Percentiles rank a stretch among this genome's conserved stretches.
Conservation (phyloP, 345 rosid genomes). For the Leavenworthia alabamica region DNA sequence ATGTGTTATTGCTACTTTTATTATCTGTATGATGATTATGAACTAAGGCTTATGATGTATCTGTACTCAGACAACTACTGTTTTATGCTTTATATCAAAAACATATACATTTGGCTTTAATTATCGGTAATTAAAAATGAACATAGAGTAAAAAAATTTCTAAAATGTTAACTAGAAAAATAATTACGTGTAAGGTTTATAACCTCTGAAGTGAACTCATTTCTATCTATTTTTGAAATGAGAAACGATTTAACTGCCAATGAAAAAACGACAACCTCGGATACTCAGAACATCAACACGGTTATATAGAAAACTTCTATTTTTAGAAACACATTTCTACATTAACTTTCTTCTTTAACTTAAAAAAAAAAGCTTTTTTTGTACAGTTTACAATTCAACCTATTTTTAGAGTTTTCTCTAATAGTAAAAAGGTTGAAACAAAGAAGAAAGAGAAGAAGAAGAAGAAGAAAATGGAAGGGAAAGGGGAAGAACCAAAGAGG, state of each 20-base stretch:
- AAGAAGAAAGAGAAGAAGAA: not conserved
- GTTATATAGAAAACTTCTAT: not conserved
- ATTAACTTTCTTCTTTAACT: not conserved
- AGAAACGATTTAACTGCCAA: not conserved
- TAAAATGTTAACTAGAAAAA: no score
- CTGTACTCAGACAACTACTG: slow-evolving; percentile 11
- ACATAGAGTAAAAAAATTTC: no score
- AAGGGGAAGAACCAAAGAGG: slow-evolving; percentile 16
- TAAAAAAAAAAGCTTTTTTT: no score
- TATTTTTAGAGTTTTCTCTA: slow-evolving; percentile 17
- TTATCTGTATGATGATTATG: slow-evolving; percentile 18
- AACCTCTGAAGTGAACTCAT: not conserved
- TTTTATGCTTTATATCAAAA: slow-evolving; percentile 13
- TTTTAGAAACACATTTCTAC: slow-evolving; percentile 1
- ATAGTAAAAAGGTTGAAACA: slow-evolving; percentile 15
- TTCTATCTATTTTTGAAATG: not conserved
- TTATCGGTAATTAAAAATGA: no score
- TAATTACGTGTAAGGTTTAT: no score
- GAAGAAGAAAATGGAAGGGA: slow-evolving; percentile 22
- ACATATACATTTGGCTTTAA: slow-evolving; percentile 4
- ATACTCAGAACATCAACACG: not conserved
- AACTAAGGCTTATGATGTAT: slow-evolving; percentile 3
- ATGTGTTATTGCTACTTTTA: slow-evolving; percentile 11
- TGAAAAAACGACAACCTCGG: not conserved
- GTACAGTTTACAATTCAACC: not conserved